These are phyloP conservation scores for Pseudocercospora crystallina DNA, from an alignment of 2,329 filamentous ascomycete genomes.

Conservation along the genomic window DNA sequence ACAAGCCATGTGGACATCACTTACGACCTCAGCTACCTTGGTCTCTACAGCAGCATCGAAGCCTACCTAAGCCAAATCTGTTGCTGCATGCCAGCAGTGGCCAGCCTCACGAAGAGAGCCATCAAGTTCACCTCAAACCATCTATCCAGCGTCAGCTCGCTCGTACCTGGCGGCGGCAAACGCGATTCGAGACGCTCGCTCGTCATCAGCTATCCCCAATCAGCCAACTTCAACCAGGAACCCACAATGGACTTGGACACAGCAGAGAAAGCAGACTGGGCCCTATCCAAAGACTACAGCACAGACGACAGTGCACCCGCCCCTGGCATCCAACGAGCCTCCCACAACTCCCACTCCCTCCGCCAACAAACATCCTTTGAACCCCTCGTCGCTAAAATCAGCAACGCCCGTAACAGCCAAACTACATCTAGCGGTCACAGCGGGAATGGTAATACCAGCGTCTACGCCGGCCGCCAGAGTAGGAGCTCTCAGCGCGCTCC, in stretches of 20 bases:
- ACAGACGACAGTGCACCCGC: slow-evolving; percentile 4
- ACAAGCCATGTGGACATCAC: slow-evolving; percentile 11
- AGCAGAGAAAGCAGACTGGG: not conserved
- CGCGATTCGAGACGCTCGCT: too few relatives aligned
- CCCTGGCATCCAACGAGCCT: slow-evolving; percentile 2
- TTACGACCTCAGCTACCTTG: slow-evolving; percentile 16
- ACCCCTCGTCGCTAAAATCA: not conserved
- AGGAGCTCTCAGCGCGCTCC: not conserved
- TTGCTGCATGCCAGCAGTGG: slow-evolving; percentile 17
- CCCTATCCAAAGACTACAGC: not conserved
- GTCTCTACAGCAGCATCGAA: slow-evolving; percentile 18
- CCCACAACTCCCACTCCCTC: slow-evolving; percentile 3
- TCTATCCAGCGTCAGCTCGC: not conserved
- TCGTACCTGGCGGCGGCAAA: not conserved
- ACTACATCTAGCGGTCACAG: not conserved
- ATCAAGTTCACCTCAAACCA: not conserved
- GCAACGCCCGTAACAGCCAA: not conserved
- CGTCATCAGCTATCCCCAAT: not conserved
- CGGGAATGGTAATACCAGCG: too few relatives aligned
- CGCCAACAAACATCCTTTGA: not conserved
- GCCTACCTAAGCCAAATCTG: slow-evolving; percentile 19
- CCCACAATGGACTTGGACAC: slow-evolving; percentile 1
- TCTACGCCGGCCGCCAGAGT: too few relatives aligned
- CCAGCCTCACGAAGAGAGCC: slow-evolving; percentile 6
- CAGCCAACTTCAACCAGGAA: slow-evolving; percentile 1